Base-by-base conservation (phyloP, 192 early-diverging fungal genomes). In the Coemansia sp. region DNA sequence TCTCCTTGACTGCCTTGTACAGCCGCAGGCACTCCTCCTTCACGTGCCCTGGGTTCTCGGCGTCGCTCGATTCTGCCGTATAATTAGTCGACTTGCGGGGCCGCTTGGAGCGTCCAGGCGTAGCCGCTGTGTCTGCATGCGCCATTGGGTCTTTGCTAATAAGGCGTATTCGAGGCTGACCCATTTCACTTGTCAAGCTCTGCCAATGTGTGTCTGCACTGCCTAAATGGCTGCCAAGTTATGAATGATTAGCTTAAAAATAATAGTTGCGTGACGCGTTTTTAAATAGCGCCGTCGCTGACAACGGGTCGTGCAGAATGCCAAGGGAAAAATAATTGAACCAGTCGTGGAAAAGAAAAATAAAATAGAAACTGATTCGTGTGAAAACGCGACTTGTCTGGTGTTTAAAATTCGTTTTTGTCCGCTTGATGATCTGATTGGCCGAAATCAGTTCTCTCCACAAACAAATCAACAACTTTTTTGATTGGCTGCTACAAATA, bases 101-200 rank as follows among this genome's bases (percentile, higher is more conserved):
- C 39, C 71, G 63, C 58, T 67, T 70, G 1, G 71, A 38, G 32
- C 71, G 71, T 39, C 67, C 47, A 2, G 75, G 7, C 27, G 29
- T n/a, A 32, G 38, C 23, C 11, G 67, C 67, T 23, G 64, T 43
- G 52, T 56, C 76, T 14, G 52, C 70, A 17, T 27, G 50, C 25
- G 66, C 39, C 19, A 59, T 68, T 6, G 53, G 43, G 21, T 70
- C 72, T 45, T 66, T 73, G 48, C 54, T 79, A 23, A 79, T 58
- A 24, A 79, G 62, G 41, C 77, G 77, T 56, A 79, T 53, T 63
- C 77, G 77, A 24, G 67, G 71, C 53, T 79, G 77, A 14, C 77
- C 77, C 77, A 79, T 78, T 62, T 17, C 60, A 41, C 37, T 32
- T 24, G 19, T 49, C 25, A 17, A 23, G 6, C 22, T 15, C 41